A percentile compares a stretch with the other conserved stretches of the same genome.
phyloP scores from a whole-genome alignment of 805 yeast species.

The Suhomyces sp. region DNA sequence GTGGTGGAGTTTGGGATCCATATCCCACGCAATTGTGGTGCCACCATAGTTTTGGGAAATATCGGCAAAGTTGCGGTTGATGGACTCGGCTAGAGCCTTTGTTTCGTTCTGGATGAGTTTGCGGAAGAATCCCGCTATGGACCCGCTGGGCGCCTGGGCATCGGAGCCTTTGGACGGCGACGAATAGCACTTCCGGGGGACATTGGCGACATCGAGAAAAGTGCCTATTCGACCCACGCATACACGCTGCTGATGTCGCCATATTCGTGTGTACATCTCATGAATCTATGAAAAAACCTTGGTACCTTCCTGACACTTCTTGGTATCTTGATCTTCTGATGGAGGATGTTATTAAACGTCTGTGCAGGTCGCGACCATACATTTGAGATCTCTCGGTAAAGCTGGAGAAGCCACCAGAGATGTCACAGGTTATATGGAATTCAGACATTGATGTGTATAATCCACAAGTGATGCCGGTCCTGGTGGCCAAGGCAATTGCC shows the following conservation, averaged over 20 bases:
- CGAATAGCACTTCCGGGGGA: not conserved
- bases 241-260: conserved; percentile 1
- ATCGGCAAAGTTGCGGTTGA: conserved; percentile 6
- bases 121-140: conserved; percentile 8
- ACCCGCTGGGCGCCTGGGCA: not conserved
- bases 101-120: conserved; percentile 11
- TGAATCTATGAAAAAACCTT: not conserved
- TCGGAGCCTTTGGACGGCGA: not conserved
- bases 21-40: not conserved
- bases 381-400: not conserved
- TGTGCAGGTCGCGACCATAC: not conserved
- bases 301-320: too few relatives aligned
- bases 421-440: conserved; percentile 48
- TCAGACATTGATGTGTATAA: conserved; percentile 45
- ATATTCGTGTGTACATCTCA: conserved; percentile 2
- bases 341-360: too few relatives aligned
- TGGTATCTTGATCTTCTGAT: too few relatives aligned
- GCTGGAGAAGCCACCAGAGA: conserved; percentile 8
- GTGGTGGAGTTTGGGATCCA: conserved; percentile 12
- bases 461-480: conserved; percentile 32
- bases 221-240: not conserved
- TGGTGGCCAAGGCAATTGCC: conserved; percentile 35
- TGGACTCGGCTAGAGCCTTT: conserved; percentile 7
- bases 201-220: not conserved
- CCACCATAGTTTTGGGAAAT: not conserved